Evolutionary conservation across 208 protist genomes (phyloP), one percentile per base, ranked within the genome.

Genomic region (Crithidia expoeki): DNA sequence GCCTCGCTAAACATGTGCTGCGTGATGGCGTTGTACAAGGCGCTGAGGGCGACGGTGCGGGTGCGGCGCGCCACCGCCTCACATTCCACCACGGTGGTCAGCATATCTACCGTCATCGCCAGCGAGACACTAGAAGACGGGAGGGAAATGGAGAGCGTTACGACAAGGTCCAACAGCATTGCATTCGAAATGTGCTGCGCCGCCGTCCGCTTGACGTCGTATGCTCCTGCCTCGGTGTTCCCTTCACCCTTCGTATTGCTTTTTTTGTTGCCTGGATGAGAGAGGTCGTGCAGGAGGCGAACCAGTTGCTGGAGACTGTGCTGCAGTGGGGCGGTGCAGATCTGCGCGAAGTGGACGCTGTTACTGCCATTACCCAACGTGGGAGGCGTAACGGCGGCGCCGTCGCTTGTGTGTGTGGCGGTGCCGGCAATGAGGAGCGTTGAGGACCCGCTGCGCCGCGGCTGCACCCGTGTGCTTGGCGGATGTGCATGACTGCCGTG

Each of bases 61-160:
- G 79, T 79, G 40, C 71, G 74, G 52, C 85, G 82, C 14, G 66
- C 58, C 38, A 83, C 84, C 10, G 65, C 69, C 23, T 73, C 71
- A 50, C 84, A 84, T 67, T 82, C 80, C n/a, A 87, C 82, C 21
- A 94, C 79, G 19, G 56, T 64, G n/a, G 77, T 76, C 25, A 94
- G 76, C 23, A 83, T 79, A 47, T 85, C 70, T 1, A 90, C 46
- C 23, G 68, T 68, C 30, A 82, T 72, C 19, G 81, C 64, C 11
- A 86, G 72, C 11, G 73, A 68, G 14, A 77, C 49, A 0, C 79
- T 72, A 12, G 64, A 68, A 46, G 58, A 65, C 28, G 78, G 66
- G 44, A 88, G 72, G 9, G 82, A 72, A 28, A 83, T 76, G 62
- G 79, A 72, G 36, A 87, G 68, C 36, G 86, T 84, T 4, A 74